Evolutionary conservation across 2,329 filamentous ascomycete genomes (phyloP), one percentile per base, ranked within the genome.

Genomic region (Talaromyces sp.): DNA sequence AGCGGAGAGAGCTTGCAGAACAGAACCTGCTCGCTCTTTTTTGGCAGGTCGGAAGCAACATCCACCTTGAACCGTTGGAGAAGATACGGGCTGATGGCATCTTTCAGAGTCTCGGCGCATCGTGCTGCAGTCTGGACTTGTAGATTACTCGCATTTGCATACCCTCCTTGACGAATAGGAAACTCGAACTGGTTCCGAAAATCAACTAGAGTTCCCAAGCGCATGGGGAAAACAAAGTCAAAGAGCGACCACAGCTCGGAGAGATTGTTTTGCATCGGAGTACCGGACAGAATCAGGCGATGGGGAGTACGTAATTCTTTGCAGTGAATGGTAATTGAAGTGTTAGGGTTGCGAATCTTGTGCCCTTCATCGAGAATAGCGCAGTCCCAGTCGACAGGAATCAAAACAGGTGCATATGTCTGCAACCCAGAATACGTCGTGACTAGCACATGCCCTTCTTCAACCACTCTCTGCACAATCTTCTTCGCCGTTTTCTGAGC

Each of bases 371-470:
- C 95, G 5, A 99, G 85, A 11, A 98, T 91, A 11, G 93, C 93
- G 75, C 96, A 97, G 22, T 90, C 92, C 95, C 95, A 99, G 68
- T 95, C 86, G 0, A 93, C 87, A 0, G 90, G 89, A 38, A 96
- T 89, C 25, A 99, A 80, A 38, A 94, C 84, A 59, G 94, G 89
- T 0, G 90, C 88, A 70, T 98, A 98, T 0, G 92, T 95, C 73
- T 97, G 93, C n/a, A 99, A 83, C 0, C 96, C 95, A 22, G 93
- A 91, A 74, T 99, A 99, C 0, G 95, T 98, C 0, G 95, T 99
- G 17, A 99, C 91, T 4, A 99, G 84, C 22, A 99, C 91, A 78
- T 98, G 94, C 0, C 96, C 95, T 67, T 96, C 88, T 65, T 89
- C 84, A 29, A 91, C 86, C 22, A 97, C 93, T 59, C 89, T 87